Evolutionary conservation across 2,329 filamentous ascomycete species (phyloP), one percentile per base, ranked within the genome.

Genomic region (Drechslerella dactyloides): DNA sequence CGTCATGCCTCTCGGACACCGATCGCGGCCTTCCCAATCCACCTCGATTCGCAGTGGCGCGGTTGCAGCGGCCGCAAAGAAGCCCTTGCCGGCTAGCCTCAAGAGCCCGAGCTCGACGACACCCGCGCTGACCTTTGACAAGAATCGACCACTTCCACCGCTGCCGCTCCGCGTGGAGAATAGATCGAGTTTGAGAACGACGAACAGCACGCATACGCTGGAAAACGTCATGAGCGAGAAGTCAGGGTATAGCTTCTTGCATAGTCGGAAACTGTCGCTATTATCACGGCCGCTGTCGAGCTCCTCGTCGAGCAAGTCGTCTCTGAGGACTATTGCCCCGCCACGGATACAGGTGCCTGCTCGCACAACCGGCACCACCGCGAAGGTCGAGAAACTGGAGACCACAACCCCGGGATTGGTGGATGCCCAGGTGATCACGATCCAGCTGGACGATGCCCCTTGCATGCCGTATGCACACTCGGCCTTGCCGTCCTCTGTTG

Each of bases 361-460:
- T 1, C 42, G 35, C 27, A 24, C 10, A 1, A 5, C 35, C 13
- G 37, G 19, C 15, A 24, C 6, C 11, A n/a, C 24, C 5, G 35
- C 35, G 1, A 59, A 51, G 30, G 11, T 33, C 5, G 55, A 42
- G 6, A 50, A 42, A 11, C 19, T 59, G 2, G 59, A 70, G 27
- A 55, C 54, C 8, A 64, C 59, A 5, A 70, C 59, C 17, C 59
- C 59, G 8, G 65, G 65, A 13, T 37, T 70, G 57, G 37, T 11
- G 27, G 65, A 70, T 59, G 65, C 65, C 4, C 58, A 70, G 40
- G 65, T 70, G n/a, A 57, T 70, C 37, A 59, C 65, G 7, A 63
- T 70, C 17, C 56, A 53, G 19, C 23, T 59, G 40, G 65, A 70
- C 5, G 40, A 51, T 63, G 33, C 51, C 4, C 57, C 57, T 1